Conservation (phyloP, 2,329 filamentous ascomycete species). For the Cladophialophora immunda region DNA sequence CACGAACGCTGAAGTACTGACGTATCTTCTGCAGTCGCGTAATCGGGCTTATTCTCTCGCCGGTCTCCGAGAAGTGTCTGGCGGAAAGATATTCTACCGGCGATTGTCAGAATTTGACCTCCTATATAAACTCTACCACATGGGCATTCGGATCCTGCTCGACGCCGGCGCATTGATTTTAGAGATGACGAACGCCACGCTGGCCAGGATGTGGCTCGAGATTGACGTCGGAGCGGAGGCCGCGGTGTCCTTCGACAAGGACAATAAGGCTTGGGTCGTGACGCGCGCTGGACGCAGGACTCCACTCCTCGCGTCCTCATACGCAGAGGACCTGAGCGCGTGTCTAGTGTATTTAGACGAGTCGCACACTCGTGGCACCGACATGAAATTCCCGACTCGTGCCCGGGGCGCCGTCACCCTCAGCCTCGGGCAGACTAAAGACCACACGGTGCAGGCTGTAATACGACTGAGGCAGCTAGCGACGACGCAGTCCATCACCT, state of each 20-base stretch:
- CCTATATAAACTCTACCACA: too few species aligned
- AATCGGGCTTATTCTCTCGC: too few species aligned
- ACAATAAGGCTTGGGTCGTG: constrained; percentile 44
- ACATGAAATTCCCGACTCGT: not conserved
- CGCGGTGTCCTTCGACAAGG: constrained; percentile 63
- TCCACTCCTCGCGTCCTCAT: not conserved
- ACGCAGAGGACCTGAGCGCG: not conserved
- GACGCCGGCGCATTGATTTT: constrained; percentile 76
- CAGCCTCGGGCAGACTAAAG: not conserved
- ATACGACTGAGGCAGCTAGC: too few species aligned
- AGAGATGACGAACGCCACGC: constrained; percentile 65
- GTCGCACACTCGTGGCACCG: constrained; percentile 5
- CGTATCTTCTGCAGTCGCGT: constrained; percentile 69
- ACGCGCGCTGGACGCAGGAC: constrained; percentile 37
- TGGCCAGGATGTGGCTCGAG: constrained; percentile 64
- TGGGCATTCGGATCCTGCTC: too few species aligned
- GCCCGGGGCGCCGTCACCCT: constrained; percentile 6
- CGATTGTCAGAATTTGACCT: too few species aligned
- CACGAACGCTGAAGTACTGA: constrained; percentile 73
- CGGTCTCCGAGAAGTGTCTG: too few species aligned
- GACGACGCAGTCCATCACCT: too few species aligned
- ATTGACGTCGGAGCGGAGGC: constrained; percentile 48
- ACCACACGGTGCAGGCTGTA: not conserved
- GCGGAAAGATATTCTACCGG: too few species aligned
- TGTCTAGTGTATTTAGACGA: constrained; percentile 7